Conservation (phyloP, 2,329 filamentous ascomycete species). For the Hymenoscyphus fructigenus region DNA sequence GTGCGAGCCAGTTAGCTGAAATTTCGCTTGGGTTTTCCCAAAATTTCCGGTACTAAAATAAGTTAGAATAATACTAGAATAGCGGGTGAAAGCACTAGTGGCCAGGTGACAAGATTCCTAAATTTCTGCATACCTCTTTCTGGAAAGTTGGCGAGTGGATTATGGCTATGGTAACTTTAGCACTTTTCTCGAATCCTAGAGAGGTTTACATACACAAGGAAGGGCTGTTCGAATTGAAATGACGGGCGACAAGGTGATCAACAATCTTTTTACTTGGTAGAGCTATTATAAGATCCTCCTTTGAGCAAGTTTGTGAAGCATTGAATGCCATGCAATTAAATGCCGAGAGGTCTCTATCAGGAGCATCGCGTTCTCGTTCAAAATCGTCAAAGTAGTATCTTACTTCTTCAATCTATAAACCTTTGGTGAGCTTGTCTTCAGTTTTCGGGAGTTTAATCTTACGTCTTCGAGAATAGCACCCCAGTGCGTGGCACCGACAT, state of each 20-base stretch:
- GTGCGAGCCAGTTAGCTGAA: slow-evolving; percentile 49
- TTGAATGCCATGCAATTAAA: slow-evolving; percentile 41
- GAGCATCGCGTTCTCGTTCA: slow-evolving; percentile 30
- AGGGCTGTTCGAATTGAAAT: slow-evolving; percentile 54
- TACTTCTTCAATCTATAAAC: slow-evolving; percentile 54
- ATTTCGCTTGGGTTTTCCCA: slow-evolving; percentile 44
- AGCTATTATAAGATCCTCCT: slow-evolving; percentile 47
- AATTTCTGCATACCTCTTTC: slow-evolving; percentile 40
- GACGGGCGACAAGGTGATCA: slow-evolving; percentile 52
- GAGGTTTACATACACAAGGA: slow-evolving; percentile 45
- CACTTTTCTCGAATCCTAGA: neutral
- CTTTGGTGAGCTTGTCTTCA: neutral
- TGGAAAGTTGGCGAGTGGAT: slow-evolving; percentile 54
- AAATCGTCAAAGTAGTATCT: slow-evolving; percentile 56
- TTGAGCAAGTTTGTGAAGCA: slow-evolving; percentile 40
- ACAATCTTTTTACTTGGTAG: slow-evolving; percentile 48
- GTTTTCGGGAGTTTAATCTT: slow-evolving; percentile 30
- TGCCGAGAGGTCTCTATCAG: slow-evolving; percentile 37
- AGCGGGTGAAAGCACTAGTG: too few relatives aligned
- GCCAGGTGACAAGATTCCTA: neutral
- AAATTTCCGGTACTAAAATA: slow-evolving; percentile 48
- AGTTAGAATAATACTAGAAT: slow-evolving; percentile 3
- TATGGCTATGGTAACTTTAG: slow-evolving; percentile 42
- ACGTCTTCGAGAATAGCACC: slow-evolving; percentile 62
- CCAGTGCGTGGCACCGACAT: slow-evolving; percentile 59